phyloP scores from a whole-genome alignment of 345 rosid species.

The Stellera chamaejasme region DNA sequence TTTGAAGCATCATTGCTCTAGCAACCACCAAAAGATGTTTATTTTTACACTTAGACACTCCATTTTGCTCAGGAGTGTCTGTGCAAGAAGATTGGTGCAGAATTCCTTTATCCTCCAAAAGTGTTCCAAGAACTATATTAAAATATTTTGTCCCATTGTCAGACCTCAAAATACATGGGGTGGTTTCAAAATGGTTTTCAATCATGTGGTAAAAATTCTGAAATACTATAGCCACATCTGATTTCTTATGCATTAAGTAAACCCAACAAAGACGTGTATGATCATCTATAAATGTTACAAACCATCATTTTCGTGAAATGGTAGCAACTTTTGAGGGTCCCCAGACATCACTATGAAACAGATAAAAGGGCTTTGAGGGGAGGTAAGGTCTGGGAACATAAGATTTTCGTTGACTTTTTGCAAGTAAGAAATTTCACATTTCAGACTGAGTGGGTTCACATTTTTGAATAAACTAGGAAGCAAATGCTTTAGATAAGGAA shows the following conservation, averaged over 20 bases:
- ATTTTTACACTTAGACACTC: neutral
- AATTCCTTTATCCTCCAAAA: neutral
- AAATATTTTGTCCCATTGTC: neutral
- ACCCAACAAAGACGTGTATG: too few species aligned
- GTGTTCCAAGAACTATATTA: neutral
- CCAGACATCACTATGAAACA: too few species aligned
- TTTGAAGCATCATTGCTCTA: neutral
- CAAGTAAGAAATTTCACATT: neutral
- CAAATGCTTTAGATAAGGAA: neutral
- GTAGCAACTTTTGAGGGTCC: too few species aligned
- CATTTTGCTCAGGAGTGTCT: neutral
- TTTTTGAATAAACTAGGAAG: neutral
- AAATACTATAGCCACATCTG: too few species aligned
- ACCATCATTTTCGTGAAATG: neutral
- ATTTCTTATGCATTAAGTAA: too few species aligned
- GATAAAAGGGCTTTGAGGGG: neutral
- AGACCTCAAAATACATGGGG: neutral
- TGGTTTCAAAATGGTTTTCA: slow-evolving; percentile 2
- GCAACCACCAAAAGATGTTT: neutral
- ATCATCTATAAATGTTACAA: slow-evolving; percentile 3
- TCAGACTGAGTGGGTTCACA: neutral
- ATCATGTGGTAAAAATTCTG: neutral
- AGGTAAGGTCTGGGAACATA: neutral
- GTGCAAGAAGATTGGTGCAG: neutral
- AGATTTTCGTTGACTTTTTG: neutral